phyloP scores from a whole-genome alignment of 1,284 basidiomycete species.

The Ganoderma multipileum region DNA sequence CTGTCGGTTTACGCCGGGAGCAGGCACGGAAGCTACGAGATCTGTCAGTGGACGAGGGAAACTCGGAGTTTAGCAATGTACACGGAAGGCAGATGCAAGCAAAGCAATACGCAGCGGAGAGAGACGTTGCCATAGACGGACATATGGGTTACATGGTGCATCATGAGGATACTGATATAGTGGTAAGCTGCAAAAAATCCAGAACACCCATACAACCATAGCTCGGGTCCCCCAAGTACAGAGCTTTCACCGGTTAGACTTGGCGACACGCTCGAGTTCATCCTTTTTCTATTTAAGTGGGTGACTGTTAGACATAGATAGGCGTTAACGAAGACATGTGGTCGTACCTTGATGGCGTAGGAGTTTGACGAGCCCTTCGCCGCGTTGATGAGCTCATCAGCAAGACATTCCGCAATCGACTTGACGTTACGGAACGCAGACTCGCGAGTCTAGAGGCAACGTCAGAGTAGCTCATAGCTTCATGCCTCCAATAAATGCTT shows the following conservation, averaged over 20 bases:
- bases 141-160: conserved; percentile 43
- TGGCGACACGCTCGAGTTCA: conserved; percentile 99
- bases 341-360: conserved; percentile 94
- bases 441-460: conserved; percentile 83
- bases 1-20: not conserved
- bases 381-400: conserved; percentile 99
- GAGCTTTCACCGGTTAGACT: conserved; percentile 92
- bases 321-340: not conserved
- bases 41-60: not conserved
- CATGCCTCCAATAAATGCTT: conserved; percentile 42
- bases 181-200: conserved; percentile 35
- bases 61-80: conserved; percentile 20
- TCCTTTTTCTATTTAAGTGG: conserved; percentile 98
- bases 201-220: conserved; percentile 41
- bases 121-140: conserved; percentile 39
- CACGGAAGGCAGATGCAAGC: conserved; percentile 25
- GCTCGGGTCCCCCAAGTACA: conserved; percentile 30
- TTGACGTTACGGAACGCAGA: conserved; percentile 99
- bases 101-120: conserved; percentile 33
- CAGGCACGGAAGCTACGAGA: not conserved
- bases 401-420: conserved; percentile 98
- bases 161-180: conserved; percentile 39
- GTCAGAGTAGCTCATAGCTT: conserved; percentile 7
- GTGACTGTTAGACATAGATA: too few relatives aligned
- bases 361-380: conserved; percentile 99